A percentile compares a stretch with the other conserved stretches of the same genome.
Evolutionary conservation across 495 filamentous ascomycete genomes (phyloP).

Genomic region (Neurospora sp.): DNA sequence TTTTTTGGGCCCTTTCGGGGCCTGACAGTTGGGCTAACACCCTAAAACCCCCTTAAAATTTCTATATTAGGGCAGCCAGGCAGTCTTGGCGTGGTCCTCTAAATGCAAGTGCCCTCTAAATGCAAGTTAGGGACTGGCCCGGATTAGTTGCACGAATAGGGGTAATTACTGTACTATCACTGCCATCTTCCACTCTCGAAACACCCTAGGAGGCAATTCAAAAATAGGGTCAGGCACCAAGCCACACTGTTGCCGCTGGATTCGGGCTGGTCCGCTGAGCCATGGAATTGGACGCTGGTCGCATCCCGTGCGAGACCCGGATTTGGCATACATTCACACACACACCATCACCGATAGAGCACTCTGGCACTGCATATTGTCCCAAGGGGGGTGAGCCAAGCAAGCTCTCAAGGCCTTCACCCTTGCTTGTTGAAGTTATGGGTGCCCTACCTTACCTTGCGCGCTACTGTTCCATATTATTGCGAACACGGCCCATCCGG

Average conservation of each 20-base stretch:
- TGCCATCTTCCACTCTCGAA: constrained; percentile 1
- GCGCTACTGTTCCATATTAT: background rate
- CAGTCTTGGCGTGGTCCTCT: too few species aligned
- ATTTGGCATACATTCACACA: constrained; percentile 92
- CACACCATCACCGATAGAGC: constrained; percentile 67
- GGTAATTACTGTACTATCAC: too few species aligned
- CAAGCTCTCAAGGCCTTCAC: background rate
- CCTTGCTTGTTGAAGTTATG: background rate
- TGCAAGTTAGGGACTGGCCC: too few species aligned
- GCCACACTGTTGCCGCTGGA: background rate
- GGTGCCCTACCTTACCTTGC: background rate
- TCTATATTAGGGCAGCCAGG: too few species aligned
- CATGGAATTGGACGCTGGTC: constrained; percentile 89
- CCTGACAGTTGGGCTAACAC: too few species aligned
- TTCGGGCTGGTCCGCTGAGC: constrained; percentile 28
- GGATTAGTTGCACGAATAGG: too few species aligned
- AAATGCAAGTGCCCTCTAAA: too few species aligned
- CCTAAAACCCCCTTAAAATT: too few species aligned
- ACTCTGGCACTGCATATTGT: background rate
- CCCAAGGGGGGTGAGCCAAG: background rate
- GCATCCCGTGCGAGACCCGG: constrained; percentile 48
- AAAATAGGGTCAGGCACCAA: background rate
- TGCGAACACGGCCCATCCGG: background rate
- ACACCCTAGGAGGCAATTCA: background rate
- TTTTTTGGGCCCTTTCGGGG: too few species aligned